Conservation (phyloP, 2,329 filamentous ascomycete species). For the Talaromyces sp. region DNA sequence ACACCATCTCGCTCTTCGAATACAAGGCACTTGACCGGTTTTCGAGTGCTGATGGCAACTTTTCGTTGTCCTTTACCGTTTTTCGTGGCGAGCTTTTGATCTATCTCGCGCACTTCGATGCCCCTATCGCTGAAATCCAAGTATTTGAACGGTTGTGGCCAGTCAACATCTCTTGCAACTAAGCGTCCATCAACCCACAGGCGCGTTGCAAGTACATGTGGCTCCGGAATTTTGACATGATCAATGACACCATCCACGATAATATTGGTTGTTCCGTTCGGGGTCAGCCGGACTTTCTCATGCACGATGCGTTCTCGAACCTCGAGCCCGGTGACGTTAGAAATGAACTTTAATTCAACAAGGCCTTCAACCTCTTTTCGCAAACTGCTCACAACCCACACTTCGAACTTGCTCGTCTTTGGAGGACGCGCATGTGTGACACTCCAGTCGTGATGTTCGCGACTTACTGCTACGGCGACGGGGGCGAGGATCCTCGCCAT, state of each 20-base stretch:
- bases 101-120: conserved; percentile 4
- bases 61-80: neutral
- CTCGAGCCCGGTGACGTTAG: conserved; percentile 47
- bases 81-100: neutral
- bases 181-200: conserved; percentile 49
- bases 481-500: conserved; percentile 56
- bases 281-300: conserved; percentile 39
- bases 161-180: conserved; percentile 55
- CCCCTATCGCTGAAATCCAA: conserved; percentile 9
- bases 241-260: conserved; percentile 44
- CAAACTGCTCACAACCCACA: conserved; percentile 56
- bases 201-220: conserved; percentile 53
- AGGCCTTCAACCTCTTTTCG: conserved; percentile 30
- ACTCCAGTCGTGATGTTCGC: conserved; percentile 35
- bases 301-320: conserved; percentile 34
- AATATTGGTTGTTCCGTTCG: conserved; percentile 54
- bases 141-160: conserved; percentile 56
- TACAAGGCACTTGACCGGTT: conserved; percentile 55
- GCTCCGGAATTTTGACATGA: conserved; percentile 43
- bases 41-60: neutral
- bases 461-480: conserved; percentile 55
- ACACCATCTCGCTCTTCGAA: conserved; percentile 57
- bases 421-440: conserved; percentile 56
- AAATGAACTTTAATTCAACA: conserved; percentile 49
- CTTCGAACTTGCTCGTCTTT: conserved; percentile 51